Percentiles rank a stretch among this genome's conserved stretches.
Evolutionary conservation across 2,329 filamentous ascomycete genomes (phyloP).

Genomic region (Metarhizium anisopliae): DNA sequence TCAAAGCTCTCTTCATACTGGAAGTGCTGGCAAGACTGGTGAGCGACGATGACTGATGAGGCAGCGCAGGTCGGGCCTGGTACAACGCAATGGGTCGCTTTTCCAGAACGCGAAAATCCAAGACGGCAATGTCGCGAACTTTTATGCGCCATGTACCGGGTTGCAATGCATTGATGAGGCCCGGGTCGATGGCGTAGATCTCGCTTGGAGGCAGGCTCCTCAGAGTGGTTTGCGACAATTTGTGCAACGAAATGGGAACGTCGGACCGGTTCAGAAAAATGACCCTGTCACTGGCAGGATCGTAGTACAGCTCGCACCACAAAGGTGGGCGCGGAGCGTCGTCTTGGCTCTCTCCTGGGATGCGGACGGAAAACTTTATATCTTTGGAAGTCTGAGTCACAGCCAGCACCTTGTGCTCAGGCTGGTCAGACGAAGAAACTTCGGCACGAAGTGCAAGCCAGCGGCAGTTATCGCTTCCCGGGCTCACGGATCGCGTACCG

Average conservation of each 20-base stretch:
- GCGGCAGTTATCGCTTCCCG: conserved; percentile 46
- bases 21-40: conserved; percentile 27
- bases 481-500: conserved; percentile 44
- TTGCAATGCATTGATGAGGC: conserved; percentile 34
- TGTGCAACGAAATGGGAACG: conserved; percentile 40
- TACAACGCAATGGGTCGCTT: conserved; percentile 38
- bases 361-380: conserved; percentile 50
- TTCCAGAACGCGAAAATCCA: conserved; percentile 51
- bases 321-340: conserved; percentile 36
- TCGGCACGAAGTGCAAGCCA: conserved; percentile 49
- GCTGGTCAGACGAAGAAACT: conserved; percentile 39
- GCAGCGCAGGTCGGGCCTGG: conserved; percentile 18
- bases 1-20: conserved; percentile 42
- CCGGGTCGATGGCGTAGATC: conserved; percentile 34
- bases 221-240: conserved; percentile 31
- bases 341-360: conserved; percentile 38
- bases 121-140: conserved; percentile 37
- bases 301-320: conserved; percentile 54
- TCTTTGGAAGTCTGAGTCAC: conserved; percentile 52
- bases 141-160: conserved; percentile 51
- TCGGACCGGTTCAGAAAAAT: conserved; percentile 48
- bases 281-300: conserved; percentile 48
- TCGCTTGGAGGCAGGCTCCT: conserved; percentile 32
- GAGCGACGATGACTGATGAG: conserved; percentile 21
- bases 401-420: conserved; percentile 48